A percentile compares a stretch with the other conserved stretches of the same genome.
Evolutionary conservation across 208 protist genomes (phyloP).

Genomic region (Naegleria fowleri): DNA sequence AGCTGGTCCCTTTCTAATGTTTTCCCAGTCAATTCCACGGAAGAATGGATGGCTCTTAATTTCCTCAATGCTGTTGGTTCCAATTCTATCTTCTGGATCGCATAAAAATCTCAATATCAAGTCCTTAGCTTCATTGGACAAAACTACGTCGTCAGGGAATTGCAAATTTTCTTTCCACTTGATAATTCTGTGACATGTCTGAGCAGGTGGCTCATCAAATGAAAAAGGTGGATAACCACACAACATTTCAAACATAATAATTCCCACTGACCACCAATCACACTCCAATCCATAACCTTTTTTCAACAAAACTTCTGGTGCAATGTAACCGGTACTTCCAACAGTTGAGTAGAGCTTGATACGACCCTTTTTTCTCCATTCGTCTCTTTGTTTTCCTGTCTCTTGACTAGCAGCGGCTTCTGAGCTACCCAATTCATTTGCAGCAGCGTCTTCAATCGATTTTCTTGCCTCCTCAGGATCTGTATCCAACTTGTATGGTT

Average conservation of each 20-base stretch:
- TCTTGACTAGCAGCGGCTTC: not conserved
- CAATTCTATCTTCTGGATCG: constrained; percentile 66
- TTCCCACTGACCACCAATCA: constrained; percentile 95
- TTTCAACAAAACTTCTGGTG: constrained; percentile 86
- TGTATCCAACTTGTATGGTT: constrained; percentile 33
- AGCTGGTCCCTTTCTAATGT: constrained; percentile 42
- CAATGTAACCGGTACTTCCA: constrained; percentile 70
- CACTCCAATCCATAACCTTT: constrained; percentile 86
- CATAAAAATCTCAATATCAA: constrained; percentile 81
- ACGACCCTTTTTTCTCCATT: constrained; percentile 14
- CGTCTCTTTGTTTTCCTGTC: not conserved
- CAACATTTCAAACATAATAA: constrained; percentile 96
- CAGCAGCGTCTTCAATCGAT: not conserved
- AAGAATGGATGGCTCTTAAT: constrained; percentile 75
- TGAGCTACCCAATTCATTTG: not conserved
- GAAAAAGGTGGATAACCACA: constrained; percentile 68
- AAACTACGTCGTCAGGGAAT: constrained; percentile 61
- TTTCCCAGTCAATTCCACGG: constrained; percentile 41
- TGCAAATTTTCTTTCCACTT: constrained; percentile 63
- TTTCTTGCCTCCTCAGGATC: not conserved
- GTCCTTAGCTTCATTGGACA: constrained; percentile 75
- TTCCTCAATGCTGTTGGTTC: constrained; percentile 49
- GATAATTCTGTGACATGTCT: constrained; percentile 73
- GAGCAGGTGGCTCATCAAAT: constrained; percentile 47
- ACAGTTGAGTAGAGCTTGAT: not conserved